A percentile compares a stretch with the other conserved stretches of the same genome.
These are phyloP conservation scores for Podaxis sp. DNA, from an alignment of 768 basidiomycete species.

Conservation along the genomic window DNA sequence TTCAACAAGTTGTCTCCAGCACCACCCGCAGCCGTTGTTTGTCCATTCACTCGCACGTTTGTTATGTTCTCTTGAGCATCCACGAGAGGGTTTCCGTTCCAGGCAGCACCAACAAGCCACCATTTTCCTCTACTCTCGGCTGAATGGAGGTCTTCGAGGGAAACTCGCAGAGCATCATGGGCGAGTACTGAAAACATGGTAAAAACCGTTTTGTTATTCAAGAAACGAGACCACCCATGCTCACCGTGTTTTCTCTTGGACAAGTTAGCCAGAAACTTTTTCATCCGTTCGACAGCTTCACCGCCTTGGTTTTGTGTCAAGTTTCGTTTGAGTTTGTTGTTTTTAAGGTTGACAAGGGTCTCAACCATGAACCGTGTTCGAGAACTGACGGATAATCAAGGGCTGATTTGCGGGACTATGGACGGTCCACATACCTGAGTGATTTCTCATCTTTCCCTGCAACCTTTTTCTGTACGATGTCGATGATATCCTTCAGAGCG, in stretches of 20 bases:
- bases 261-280: constrained; percentile 78
- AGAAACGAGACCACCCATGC: constrained; percentile 17
- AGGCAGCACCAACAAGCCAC: constrained; percentile 98
- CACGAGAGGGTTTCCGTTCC: constrained; percentile 88
- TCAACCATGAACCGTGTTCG: constrained; percentile 96
- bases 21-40: constrained; percentile 25
- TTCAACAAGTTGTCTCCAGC: constrained; percentile 52
- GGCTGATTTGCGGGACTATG: not conserved
- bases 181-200: constrained; percentile 55
- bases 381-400: constrained; percentile 49
- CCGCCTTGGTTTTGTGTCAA: constrained; percentile 65
- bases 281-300: constrained; percentile 82
- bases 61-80: constrained; percentile 51
- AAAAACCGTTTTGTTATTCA: not conserved
- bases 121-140: constrained; percentile 91
- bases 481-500: constrained; percentile 88
- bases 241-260: constrained; percentile 76
- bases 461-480: constrained; percentile 74
- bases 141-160: constrained; percentile 79
- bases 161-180: constrained; percentile 84
- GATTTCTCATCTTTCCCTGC: constrained; percentile 42
- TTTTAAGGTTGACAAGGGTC: constrained; percentile 88
- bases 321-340: constrained; percentile 77
- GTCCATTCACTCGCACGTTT: constrained; percentile 23
- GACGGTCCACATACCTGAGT: constrained; percentile 45